These are phyloP conservation scores for Ogataea neopini DNA, from an alignment of 805 yeast genomes.

Conservation along the genomic window DNA sequence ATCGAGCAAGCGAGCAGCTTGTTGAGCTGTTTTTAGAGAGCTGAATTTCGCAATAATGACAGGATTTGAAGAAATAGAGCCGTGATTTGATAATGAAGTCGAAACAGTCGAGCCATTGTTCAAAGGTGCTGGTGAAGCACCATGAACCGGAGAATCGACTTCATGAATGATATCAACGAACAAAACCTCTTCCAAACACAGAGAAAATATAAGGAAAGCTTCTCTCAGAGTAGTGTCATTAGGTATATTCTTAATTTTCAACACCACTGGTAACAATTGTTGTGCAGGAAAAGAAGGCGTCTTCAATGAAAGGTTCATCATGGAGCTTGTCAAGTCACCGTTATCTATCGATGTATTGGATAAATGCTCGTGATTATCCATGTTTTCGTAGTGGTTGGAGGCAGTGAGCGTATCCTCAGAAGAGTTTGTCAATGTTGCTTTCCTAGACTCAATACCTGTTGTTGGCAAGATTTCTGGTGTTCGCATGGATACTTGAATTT, in stretches of 20 bases:
- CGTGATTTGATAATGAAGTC: slow-evolving; percentile 20
- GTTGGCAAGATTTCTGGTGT: slow-evolving; percentile 2
- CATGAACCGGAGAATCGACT: slow-evolving; percentile 22
- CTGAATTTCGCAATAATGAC: slow-evolving; percentile 47
- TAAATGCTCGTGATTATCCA: slow-evolving; percentile 9
- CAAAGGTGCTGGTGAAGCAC: slow-evolving; percentile 14
- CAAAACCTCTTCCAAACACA: slow-evolving; percentile 60
- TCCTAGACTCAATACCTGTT: neutral
- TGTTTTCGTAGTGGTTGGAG: slow-evolving; percentile 6
- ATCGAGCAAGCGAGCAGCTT: slow-evolving; percentile 42
- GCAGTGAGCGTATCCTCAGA: slow-evolving; percentile 25
- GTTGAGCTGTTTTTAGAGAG: slow-evolving; percentile 45
- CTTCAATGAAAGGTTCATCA: slow-evolving; percentile 20
- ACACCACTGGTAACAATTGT: slow-evolving; percentile 16
- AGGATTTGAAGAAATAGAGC: slow-evolving; percentile 27
- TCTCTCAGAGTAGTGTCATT: slow-evolving; percentile 65
- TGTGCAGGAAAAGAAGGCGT: slow-evolving; percentile 14
- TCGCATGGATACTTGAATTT: slow-evolving; percentile 4
- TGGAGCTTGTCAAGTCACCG: slow-evolving; percentile 14
- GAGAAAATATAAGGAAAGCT: slow-evolving; percentile 63
- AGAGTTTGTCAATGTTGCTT: slow-evolving; percentile 14
- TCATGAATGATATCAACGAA: slow-evolving; percentile 40
- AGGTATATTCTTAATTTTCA: slow-evolving; percentile 60
- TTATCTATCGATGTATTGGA: slow-evolving; percentile 8
- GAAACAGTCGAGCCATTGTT: slow-evolving; percentile 16